Base-by-base conservation (phyloP, 768 basidiomycete genomes). In the Rhizopogon vesiculosus region DNA sequence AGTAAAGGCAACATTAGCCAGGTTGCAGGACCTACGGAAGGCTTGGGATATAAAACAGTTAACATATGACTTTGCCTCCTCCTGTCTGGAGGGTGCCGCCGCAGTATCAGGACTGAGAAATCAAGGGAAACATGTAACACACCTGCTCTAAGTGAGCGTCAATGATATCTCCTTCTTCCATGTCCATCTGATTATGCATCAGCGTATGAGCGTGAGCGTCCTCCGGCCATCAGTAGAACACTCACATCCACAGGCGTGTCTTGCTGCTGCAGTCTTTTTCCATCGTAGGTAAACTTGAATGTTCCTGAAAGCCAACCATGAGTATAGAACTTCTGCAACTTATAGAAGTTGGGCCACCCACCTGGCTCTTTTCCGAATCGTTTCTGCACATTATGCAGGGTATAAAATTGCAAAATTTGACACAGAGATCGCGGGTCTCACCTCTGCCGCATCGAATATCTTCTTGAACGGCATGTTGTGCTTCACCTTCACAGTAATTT, bases 361-460 rank as follows among this genome's bases (percentile, higher is more conserved):
- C 84, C 83, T 64, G 80, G 44, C 5, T 82, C 81, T 62, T 84
- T 85, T 22, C 69, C 70, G 59, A 86, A 86, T 31, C 76, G 74
- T 76, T 83, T 77, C 85, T 87, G 60, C 12, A 50, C 19, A 29
- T n/a, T 35, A 51, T 18, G 25, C 35, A 45, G 45, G 56, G 42
- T 29, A 56, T 22, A 31, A 22, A 40, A 40, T n/a, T 1, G 10
- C 8, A 39, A 56, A n/a, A 38, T 16, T 15, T 10, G 38, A 12
- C 10, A 45, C 8, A 19, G 42, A 25, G 35, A n/a, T 8, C 31
- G 1, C 15, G 28, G 1, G 3, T 72, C 79, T 22, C 60, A 86
- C 86, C 76, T 86, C 83, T 2, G 83, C 82, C 15, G 84, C 85
- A 16, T 82, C 77, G 55, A 88, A 87, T 25, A 87, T 81, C 68